These are phyloP conservation scores for Solanum lignicaule DNA, from an alignment of 257 asterid species.

Conservation along the genomic window DNA sequence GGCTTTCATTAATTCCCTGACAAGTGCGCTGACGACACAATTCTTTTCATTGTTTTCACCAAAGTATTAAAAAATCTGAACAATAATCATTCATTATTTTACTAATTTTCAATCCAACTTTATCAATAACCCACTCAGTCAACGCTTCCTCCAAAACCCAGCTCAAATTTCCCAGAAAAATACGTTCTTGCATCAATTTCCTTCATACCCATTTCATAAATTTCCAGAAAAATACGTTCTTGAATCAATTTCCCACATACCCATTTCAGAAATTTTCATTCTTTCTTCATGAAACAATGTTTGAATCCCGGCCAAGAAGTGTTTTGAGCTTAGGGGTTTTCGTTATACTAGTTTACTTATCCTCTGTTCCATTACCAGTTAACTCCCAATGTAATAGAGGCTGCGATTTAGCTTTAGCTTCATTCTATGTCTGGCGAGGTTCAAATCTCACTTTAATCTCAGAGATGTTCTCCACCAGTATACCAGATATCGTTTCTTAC, in stretches of 20 bases:
- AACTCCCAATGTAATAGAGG: conserved; percentile 41
- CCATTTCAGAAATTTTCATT: not conserved
- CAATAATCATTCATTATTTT: not conserved
- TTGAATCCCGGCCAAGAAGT: not conserved
- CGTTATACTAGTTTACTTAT: not conserved
- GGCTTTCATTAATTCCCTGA: not conserved
- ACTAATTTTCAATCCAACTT: not conserved
- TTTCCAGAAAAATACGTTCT: not conserved
- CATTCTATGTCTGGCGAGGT: conserved; percentile 33
- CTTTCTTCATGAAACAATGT: conserved; percentile 1
- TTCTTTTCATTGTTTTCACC: not conserved
- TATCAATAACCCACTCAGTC: not conserved
- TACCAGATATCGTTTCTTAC: conserved; percentile 16
- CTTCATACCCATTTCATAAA: not conserved
- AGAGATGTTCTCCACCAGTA: conserved; percentile 1
- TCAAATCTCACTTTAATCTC: conserved; percentile 25
- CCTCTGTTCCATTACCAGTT: conserved; percentile 8
- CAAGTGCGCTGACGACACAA: not conserved
- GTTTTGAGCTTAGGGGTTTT: not conserved
- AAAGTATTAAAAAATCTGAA: not conserved
- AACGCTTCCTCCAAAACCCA: not conserved
- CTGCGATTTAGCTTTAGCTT: conserved; percentile 64
- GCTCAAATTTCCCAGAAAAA: not conserved
- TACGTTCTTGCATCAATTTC: not conserved
- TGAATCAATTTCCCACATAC: not conserved